These are phyloP conservation scores for Melaleuca alternifolia DNA, from an alignment of 345 rosid genomes.

Conservation along the genomic window DNA sequence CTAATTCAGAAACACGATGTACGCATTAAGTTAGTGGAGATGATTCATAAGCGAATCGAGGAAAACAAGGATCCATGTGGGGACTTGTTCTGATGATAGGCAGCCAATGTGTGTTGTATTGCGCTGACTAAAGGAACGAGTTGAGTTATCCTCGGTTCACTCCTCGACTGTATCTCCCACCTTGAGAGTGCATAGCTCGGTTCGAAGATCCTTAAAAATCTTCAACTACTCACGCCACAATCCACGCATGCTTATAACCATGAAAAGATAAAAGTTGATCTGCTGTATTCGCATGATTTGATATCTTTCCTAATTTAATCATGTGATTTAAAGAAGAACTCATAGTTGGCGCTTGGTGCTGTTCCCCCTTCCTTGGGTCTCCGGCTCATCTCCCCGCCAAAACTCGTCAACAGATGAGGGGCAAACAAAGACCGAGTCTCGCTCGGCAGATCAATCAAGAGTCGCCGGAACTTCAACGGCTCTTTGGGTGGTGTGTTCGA, in stretches of 20 bases:
- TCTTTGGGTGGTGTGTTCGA: slow-evolving; percentile 33
- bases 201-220: neutral
- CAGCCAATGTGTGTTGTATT: neutral
- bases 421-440: slow-evolving; percentile 63
- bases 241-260: neutral
- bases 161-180: neutral
- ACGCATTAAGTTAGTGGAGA: neutral
- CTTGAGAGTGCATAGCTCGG: neutral
- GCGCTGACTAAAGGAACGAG: neutral
- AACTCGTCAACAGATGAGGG: slow-evolving; percentile 32
- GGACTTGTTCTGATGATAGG: neutral
- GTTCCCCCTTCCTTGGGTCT: slow-evolving; percentile 29
- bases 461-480: neutral
- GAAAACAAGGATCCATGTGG: neutral
- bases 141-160: neutral
- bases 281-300: neutral
- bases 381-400: slow-evolving; percentile 42
- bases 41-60: neutral
- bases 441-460: slow-evolving; percentile 50
- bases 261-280: neutral
- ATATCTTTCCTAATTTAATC: neutral
- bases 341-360: neutral
- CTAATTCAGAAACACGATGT: neutral
- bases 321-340: neutral
- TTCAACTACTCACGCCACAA: neutral